Conservation (phyloP, 371 early-diverging fungal species). For the Nosema muscidifuracis region DNA sequence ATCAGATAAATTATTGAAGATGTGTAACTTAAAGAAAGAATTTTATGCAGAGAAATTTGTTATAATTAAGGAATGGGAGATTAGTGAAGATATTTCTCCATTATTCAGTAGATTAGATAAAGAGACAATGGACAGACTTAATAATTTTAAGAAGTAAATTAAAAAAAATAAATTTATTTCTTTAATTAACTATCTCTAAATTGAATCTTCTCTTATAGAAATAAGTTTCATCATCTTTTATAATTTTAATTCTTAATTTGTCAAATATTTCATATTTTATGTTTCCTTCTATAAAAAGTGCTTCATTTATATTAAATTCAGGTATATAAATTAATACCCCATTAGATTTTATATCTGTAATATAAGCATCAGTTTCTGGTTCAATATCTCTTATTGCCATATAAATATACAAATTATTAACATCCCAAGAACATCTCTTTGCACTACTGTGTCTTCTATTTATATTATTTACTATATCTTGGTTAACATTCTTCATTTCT, state of each 20-base stretch:
- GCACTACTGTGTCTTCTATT: constrained; percentile 88
- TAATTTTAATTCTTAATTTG: constrained; percentile 34
- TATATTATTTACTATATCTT: constrained; percentile 65
- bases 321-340: constrained; percentile 70
- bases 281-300: not conserved
- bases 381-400: constrained; percentile 79
- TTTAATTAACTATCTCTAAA: not conserved
- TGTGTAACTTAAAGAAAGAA: constrained; percentile 20
- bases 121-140: not conserved
- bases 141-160: constrained; percentile 5
- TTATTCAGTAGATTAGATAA: constrained; percentile 10
- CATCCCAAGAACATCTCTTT: constrained; percentile 79
- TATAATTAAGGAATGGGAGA: constrained; percentile 7
- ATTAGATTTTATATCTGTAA: constrained; percentile 78
- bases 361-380: constrained; percentile 73
- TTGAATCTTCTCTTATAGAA: constrained; percentile 34
- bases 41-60: not conserved
- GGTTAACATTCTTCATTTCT: not conserved
- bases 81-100: constrained; percentile 13
- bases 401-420: constrained; percentile 82
- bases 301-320: constrained; percentile 41
- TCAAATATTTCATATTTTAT: constrained; percentile 38
- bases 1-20: constrained; percentile 22
- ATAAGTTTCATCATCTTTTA: constrained; percentile 40
- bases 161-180: too few relatives aligned